Percentiles rank a stretch among this genome's conserved stretches.
Evolutionary conservation across 345 rosid species (phyloP).

Genomic region (Lepidium aucheri): DNA sequence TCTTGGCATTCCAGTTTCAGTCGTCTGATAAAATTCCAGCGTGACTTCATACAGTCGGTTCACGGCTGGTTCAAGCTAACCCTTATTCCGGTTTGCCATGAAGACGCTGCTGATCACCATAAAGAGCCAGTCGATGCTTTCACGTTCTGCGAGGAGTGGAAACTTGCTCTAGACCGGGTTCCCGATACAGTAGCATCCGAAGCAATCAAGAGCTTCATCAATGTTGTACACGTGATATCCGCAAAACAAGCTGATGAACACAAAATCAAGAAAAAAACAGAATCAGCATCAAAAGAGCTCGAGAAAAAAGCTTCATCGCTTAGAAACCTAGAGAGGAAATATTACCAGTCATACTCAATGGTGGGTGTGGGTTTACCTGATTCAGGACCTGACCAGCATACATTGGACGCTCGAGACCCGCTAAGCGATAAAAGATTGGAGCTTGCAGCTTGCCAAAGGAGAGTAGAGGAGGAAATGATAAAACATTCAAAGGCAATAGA

Average conservation of each 20-base stretch:
- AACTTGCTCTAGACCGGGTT: constrained; percentile 77
- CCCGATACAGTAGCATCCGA: constrained; percentile 95
- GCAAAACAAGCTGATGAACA: constrained; percentile 71
- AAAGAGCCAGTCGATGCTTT: constrained; percentile 42
- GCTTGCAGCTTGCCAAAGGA: constrained; percentile 70
- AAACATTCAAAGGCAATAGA: constrained; percentile 81
- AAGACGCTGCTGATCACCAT: constrained; percentile 20
- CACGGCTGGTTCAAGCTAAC: constrained; percentile 91
- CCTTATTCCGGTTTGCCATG: constrained; percentile 62
- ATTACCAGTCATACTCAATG: constrained; percentile 85
- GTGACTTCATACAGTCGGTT: constrained; percentile 62
- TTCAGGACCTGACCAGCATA: constrained; percentile 50
- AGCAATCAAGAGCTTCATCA: constrained; percentile 91
- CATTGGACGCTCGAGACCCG: constrained; percentile 79
- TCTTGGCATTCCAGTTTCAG: constrained; percentile 89
- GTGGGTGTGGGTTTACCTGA: constrained; percentile 80
- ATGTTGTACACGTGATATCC: constrained; percentile 68
- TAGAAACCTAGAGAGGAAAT: constrained; percentile 74
- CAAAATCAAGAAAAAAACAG: constrained; percentile 68
- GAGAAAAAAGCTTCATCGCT: constrained; percentile 84
- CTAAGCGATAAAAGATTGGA: constrained; percentile 71
- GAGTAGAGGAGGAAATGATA: constrained; percentile 87
- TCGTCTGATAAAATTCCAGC: constrained; percentile 64
- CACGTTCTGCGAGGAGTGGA: constrained; percentile 88
- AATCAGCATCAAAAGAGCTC: constrained; percentile 71